A percentile compares a stretch with the other conserved stretches of the same genome.
Conservation (phyloP, 768 basidiomycete species). For the Mycena polygramma region DNA sequence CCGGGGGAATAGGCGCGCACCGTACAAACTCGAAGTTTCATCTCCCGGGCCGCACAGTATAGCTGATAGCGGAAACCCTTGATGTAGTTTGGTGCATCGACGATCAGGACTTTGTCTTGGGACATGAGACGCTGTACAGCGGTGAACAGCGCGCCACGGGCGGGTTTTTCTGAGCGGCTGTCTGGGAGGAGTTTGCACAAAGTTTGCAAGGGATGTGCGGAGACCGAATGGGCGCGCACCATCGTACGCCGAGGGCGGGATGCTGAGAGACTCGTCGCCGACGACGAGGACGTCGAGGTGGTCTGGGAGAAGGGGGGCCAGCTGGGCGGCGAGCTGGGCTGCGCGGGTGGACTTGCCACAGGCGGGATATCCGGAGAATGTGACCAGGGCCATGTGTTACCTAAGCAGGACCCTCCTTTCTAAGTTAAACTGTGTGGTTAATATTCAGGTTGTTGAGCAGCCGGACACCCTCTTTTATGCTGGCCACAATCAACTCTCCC, state of each 20-base stretch:
- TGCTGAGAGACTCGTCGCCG: constrained; percentile 79
- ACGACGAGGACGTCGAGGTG: constrained; percentile 62
- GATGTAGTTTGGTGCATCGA: constrained; percentile 96
- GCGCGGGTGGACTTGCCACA: constrained; percentile 89
- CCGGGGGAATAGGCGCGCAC: constrained; percentile 60
- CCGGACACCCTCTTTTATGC: constrained; percentile 42
- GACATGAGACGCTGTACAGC: constrained; percentile 83
- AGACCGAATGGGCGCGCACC: constrained; percentile 58
- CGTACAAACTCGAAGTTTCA: constrained; percentile 87
- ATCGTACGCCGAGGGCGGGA: constrained; percentile 78
- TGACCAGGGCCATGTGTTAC: constrained; percentile 87
- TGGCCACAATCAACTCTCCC: constrained; percentile 45
- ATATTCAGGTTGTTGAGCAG: constrained; percentile 37
- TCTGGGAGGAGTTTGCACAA: constrained; percentile 57
- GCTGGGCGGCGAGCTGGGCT: constrained; percentile 67
- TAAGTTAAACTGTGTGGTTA: not conserved
- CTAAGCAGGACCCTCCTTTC: not conserved
- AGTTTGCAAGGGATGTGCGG: constrained; percentile 14
- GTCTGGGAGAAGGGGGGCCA: constrained; percentile 71
- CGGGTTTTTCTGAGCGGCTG: constrained; percentile 87
- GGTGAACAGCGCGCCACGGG: constrained; percentile 86
- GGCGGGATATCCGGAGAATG: constrained; percentile 88
- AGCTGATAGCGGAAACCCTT: constrained; percentile 99
- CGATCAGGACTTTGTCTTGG: constrained; percentile 82
- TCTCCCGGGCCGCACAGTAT: constrained; percentile 94